phyloP scores from a whole-genome alignment of 2,329 filamentous ascomycete genomes.

The Arachnomyces sp. region DNA sequence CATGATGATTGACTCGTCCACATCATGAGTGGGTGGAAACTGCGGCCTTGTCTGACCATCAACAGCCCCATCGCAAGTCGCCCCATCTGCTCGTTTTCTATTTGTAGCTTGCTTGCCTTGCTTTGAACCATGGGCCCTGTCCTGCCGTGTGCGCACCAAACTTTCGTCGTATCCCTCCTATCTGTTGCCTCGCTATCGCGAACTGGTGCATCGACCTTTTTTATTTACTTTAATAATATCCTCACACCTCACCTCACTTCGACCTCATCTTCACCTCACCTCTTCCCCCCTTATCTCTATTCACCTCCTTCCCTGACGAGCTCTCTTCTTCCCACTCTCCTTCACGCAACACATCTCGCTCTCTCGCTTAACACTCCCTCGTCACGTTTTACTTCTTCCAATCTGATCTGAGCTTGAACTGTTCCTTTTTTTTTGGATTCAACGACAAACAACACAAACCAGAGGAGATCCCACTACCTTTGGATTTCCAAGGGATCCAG shows the following conservation, averaged over 20 bases:
- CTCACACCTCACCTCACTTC: conserved; percentile 3
- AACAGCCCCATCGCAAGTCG: too few relatives aligned
- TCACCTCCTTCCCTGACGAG: conserved; percentile 5
- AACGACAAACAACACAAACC: conserved; percentile 16
- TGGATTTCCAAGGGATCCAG: neutral
- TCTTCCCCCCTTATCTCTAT: neutral
- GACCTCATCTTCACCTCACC: neutral
- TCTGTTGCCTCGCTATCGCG: conserved; percentile 4
- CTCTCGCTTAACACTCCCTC: conserved; percentile 11
- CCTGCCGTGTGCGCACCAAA: conserved; percentile 2
- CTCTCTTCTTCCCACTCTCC: conserved; percentile 13
- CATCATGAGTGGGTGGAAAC: too few relatives aligned
- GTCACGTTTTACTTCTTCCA: conserved; percentile 9
- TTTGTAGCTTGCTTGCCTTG: conserved; percentile 14
- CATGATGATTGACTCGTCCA: too few relatives aligned
- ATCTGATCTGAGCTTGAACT: conserved; percentile 33
- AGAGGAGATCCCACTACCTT: conserved; percentile 3
- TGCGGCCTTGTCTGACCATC: too few relatives aligned
- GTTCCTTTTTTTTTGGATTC: conserved; percentile 34
- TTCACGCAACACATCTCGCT: conserved; percentile 11
- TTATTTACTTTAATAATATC: conserved; percentile 2
- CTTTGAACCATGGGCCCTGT: conserved; percentile 9
- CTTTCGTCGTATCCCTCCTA: neutral
- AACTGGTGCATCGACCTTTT: conserved; percentile 1
- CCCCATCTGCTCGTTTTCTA: conserved; percentile 13